Base-by-base conservation (phyloP, 495 filamentous ascomycete species). In the Platismatia glauca region DNA sequence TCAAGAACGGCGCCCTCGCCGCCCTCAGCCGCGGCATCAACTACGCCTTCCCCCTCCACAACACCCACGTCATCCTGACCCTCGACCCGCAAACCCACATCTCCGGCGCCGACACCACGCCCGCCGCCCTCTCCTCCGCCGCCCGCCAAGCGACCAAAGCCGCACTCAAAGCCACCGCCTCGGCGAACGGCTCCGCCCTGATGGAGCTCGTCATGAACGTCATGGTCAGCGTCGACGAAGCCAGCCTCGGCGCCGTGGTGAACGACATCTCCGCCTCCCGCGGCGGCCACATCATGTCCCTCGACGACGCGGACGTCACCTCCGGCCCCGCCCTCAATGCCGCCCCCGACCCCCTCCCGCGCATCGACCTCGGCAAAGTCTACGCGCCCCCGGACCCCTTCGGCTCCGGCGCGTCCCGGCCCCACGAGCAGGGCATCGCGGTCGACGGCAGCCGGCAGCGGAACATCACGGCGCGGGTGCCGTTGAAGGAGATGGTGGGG, bases 161-260 rank as follows among this genome's bases (percentile, higher is more conserved):
- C 3, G 88, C 88, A 1, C 78, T 96, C 24, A 78, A 79, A 58
- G 78, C 83, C 15, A 79, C 81, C 0, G 72, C 82, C 43, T 69
- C 70, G 22, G 69, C 72, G 37, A 67, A 73, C 0, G 75, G 75
- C 2, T 80, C 87, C 7, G 81, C 79, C 2, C 76, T 99, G 52
- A 89, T 97, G 79, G 95, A 99, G 72, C 93, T 93, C 0, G 86
- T 97, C 33, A 95, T 96, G 88, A 82, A 85, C 64, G 91, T 89
- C 13, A 84, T 83, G 22, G 93, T 99, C 69, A 81, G 79, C 71
- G 87, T 92, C 60, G 87, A 92, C 69, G 94, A 97, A 76, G 80
- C 80, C 18, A 84, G 82, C 31, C 81, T 96, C 24, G 90, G 91
- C 16, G 79, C 83, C 4, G 89, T 99, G n/a, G 89, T 95, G 50